Percentiles rank a stretch among this genome's conserved stretches.
Evolutionary conservation across 495 filamentous ascomycete species (phyloP).

Genomic region (Penicillium mononematosum): DNA sequence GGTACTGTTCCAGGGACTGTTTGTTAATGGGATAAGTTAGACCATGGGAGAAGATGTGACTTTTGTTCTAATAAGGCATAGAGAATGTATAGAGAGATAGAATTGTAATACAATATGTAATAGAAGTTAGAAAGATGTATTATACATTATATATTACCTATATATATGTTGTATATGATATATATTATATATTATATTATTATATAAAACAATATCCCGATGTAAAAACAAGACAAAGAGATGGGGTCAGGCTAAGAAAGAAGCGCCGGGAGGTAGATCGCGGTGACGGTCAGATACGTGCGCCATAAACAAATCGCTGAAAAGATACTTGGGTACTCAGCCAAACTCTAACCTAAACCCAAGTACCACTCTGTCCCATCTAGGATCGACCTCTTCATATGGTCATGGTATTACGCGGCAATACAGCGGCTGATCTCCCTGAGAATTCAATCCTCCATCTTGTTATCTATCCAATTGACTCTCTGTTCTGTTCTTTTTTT

Average conservation of each 20-base stretch:
- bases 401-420: constrained; percentile 16
- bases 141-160: no score
- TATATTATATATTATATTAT: not conserved
- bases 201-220: not conserved
- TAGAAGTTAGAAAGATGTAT: not conserved
- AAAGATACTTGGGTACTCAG: constrained; percentile 8
- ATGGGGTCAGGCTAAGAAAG: constrained; percentile 25
- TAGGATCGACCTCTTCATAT: constrained; percentile 7
- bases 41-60: not conserved
- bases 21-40: not conserved
- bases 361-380: constrained; percentile 2
- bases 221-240: constrained; percentile 5
- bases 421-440: constrained; percentile 27
- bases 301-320: constrained; percentile 1
- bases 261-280: constrained; percentile 23
- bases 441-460: constrained; percentile 17
- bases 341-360: not conserved
- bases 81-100: not conserved
- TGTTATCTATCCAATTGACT: constrained; percentile 32
- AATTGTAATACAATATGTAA: no score
- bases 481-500: constrained; percentile 7
- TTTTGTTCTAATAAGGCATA: not conserved
- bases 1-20: not conserved
- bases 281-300: constrained; percentile 8
- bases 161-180: not conserved